Conservation (phyloP, 108 stramenopile species). For the Schizochytrium sp. region DNA sequence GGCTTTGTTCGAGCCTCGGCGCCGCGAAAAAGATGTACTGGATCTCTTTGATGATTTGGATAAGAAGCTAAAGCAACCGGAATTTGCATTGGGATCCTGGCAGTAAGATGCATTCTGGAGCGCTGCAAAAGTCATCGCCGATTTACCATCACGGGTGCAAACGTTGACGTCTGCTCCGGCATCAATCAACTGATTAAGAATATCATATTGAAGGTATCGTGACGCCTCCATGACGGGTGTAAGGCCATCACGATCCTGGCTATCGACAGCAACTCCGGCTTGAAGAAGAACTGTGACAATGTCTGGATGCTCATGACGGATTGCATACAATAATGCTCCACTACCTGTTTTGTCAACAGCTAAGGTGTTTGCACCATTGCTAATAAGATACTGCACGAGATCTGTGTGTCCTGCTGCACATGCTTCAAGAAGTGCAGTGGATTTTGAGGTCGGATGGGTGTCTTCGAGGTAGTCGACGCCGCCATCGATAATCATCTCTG, state of each 20-base stretch:
- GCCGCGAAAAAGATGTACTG: neutral
- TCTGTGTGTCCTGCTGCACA: neutral
- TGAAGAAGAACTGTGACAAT: neutral
- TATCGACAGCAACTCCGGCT: neutral
- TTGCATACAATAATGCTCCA: neutral
- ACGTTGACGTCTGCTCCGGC: slow-evolving; percentile 23
- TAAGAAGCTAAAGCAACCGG: slow-evolving; percentile 2
- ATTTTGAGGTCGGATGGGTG: neutral
- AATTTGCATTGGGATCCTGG: neutral
- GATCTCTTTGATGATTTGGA: neutral
- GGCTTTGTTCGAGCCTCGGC: neutral
- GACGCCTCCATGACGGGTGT: slow-evolving; percentile 11
- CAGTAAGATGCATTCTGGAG: neutral
- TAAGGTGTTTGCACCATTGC: neutral
- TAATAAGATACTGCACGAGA: neutral
- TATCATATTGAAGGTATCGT: neutral
- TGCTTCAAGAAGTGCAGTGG: neutral
- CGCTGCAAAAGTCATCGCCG: slow-evolving; percentile 2
- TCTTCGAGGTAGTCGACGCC: slow-evolving; percentile 25
- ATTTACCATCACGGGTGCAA: neutral
- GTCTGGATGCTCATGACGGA: neutral
- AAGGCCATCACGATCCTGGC: neutral
- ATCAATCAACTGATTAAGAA: neutral
- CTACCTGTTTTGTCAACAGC: neutral
- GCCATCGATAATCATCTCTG: neutral